Evolutionary conservation across 331 rosid genomes (phyloP).

Genomic region (Quercus lobata): DNA sequence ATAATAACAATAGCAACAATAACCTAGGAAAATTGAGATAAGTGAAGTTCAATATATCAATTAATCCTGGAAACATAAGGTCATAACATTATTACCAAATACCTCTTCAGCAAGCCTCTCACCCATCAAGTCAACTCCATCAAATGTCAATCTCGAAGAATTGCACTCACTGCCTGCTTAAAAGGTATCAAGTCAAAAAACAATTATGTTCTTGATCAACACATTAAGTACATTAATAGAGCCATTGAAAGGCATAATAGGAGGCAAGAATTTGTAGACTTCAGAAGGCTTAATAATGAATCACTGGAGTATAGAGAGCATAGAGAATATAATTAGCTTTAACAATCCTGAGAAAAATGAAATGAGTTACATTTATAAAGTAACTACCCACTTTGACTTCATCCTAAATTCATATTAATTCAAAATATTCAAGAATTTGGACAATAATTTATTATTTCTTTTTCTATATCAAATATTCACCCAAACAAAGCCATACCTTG

Average conservation of each 20-base stretch:
- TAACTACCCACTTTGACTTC: not conserved
- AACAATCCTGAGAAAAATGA: not conserved
- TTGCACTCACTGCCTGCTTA: conserved; percentile 91
- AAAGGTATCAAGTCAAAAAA: conserved; percentile 34
- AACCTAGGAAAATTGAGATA: not conserved
- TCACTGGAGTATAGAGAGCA: not conserved
- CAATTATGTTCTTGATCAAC: conserved; percentile 8
- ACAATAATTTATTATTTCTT: not conserved
- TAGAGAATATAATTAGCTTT: not conserved
- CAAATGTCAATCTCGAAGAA: conserved; percentile 79
- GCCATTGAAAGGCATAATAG: conserved; percentile 1
- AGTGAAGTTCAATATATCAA: conserved; percentile 1
- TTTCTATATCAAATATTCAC: not conserved
- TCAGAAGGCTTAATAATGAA: not conserved
- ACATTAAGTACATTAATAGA: not conserved
- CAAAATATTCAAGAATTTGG: not conserved
- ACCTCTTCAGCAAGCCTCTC: conserved; percentile 95
- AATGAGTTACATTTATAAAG: not conserved
- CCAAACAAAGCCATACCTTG: not conserved
- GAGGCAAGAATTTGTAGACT: not conserved
- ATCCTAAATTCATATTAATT: not conserved
- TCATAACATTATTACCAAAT: conserved; percentile 37
- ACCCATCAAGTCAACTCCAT: conserved; percentile 93
- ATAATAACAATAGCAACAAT: not conserved
- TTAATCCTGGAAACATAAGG: not conserved